A percentile compares a stretch with the other conserved stretches of the same genome.
Conservation (phyloP, 192 early-diverging fungal genomes). For the Gaertneriomyces sp. region DNA sequence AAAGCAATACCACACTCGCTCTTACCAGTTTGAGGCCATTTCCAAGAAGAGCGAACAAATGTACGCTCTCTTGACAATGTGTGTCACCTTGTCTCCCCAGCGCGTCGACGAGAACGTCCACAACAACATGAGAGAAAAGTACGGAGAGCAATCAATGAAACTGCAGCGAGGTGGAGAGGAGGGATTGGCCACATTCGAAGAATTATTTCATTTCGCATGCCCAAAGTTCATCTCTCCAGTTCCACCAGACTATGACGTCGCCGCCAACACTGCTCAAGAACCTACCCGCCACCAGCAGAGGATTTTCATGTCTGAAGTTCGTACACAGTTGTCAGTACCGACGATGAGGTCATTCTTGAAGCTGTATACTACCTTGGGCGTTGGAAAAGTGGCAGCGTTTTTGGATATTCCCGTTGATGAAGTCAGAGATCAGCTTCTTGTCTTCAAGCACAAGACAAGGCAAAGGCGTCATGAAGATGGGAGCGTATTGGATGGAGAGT, state of each 20-base stretch:
- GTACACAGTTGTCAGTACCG: slow-evolving; percentile 79
- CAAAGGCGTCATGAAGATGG: slow-evolving; percentile 81
- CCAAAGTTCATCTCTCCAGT: slow-evolving; percentile 94
- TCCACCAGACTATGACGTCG: slow-evolving; percentile 77
- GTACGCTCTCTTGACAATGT: slow-evolving; percentile 88
- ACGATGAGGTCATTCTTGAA: slow-evolving; percentile 92
- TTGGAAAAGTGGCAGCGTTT: slow-evolving; percentile 83
- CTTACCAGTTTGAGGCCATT: slow-evolving; percentile 86
- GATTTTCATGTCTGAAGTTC: slow-evolving; percentile 81
- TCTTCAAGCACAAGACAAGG: slow-evolving; percentile 91
- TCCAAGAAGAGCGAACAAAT: slow-evolving; percentile 94
- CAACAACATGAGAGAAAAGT: slow-evolving; percentile 81
- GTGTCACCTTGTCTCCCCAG: slow-evolving; percentile 86
- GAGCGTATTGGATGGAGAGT: slow-evolving; percentile 82
- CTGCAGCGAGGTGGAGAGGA: slow-evolving; percentile 83
- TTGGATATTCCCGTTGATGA: slow-evolving; percentile 80
- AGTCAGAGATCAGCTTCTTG: slow-evolving; percentile 78
- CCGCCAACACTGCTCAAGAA: slow-evolving; percentile 39
- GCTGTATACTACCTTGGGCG: slow-evolving; percentile 89
- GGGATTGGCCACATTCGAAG: slow-evolving; percentile 73
- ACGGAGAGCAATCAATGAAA: slow-evolving; percentile 84
- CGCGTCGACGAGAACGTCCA: slow-evolving; percentile 93
- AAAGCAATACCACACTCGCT: slow-evolving; percentile 90
- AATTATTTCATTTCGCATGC: slow-evolving; percentile 86
- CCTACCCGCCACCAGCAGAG: slow-evolving; percentile 79